These are phyloP conservation scores for Monosporascus sp. DNA, from an alignment of 2,329 filamentous ascomycete species.

Conservation along the genomic window DNA sequence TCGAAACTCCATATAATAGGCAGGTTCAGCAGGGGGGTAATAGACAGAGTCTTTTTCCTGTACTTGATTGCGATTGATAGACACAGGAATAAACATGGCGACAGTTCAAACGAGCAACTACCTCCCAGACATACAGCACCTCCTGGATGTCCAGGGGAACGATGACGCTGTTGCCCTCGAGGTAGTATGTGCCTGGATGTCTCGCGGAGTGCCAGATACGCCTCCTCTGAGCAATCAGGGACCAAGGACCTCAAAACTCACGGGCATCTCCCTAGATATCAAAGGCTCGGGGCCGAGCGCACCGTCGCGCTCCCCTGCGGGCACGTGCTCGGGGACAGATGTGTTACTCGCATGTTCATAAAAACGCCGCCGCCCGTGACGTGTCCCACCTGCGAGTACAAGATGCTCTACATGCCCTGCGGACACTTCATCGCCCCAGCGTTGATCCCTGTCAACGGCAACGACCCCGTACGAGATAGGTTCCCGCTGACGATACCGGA, in stretches of 20 bases:
- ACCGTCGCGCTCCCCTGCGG: slow-evolving; percentile 19
- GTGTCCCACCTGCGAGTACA: slow-evolving; percentile 18
- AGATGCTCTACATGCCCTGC: slow-evolving; percentile 16
- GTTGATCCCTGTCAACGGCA: slow-evolving; percentile 7
- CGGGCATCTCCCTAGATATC: slow-evolving; percentile 4
- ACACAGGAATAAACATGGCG: slow-evolving; percentile 3
- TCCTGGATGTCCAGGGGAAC: slow-evolving; percentile 12
- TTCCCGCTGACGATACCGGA: slow-evolving; percentile 20
- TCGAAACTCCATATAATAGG: neutral
- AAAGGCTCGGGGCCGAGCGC: slow-evolving; percentile 14
- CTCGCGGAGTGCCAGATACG: slow-evolving; percentile 9
- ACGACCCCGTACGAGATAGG: slow-evolving; percentile 11
- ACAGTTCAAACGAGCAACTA: slow-evolving; percentile 15
- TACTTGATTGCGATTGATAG: neutral
- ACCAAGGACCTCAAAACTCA: slow-evolving; percentile 1
- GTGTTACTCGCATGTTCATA: slow-evolving; percentile 7
- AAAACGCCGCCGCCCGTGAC: slow-evolving; percentile 1
- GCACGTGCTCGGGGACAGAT: slow-evolving; percentile 21
- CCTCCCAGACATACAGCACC: slow-evolving; percentile 16
- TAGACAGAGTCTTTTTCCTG: too few relatives aligned
- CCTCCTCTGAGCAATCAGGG: neutral
- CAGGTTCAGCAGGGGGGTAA: too few relatives aligned
- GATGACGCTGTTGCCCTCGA: slow-evolving; percentile 6
- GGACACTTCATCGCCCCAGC: slow-evolving; percentile 16
- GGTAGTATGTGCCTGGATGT: slow-evolving; percentile 14